A percentile compares a stretch with the other conserved stretches of the same genome.
Evolutionary conservation across 371 early-diverging fungal species (phyloP).

Genomic region (Umbelopsis sp.): DNA sequence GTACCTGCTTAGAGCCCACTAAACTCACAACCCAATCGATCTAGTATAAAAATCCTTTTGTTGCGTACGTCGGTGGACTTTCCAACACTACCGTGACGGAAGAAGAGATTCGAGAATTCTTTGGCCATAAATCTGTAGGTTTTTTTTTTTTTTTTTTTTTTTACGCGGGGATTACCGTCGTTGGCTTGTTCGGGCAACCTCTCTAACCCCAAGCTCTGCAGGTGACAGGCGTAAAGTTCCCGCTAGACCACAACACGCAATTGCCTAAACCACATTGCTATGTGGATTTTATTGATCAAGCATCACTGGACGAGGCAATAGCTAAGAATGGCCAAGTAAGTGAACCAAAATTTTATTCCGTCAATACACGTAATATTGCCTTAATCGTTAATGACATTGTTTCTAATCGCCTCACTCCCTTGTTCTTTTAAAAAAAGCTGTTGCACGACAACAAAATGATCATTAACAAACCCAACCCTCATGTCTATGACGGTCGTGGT

Average conservation of each 20-base stretch:
- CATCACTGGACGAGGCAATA: conserved; percentile 45
- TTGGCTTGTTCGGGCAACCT: background rate
- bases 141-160: background rate
- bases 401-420: background rate
- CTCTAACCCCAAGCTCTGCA: conserved; percentile 2
- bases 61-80: conserved; percentile 50
- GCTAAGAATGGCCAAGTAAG: conserved; percentile 41
- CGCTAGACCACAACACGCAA: conserved; percentile 42
- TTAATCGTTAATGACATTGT: too few species aligned
- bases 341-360: too few species aligned
- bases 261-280: conserved; percentile 53
- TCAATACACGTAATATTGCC: too few species aligned
- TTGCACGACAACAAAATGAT: conserved; percentile 44
- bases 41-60: conserved; percentile 40
- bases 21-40: background rate
- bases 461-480: conserved; percentile 47
- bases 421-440: conserved; percentile 12
- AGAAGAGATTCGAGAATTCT: conserved; percentile 49
- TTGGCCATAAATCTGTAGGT: conserved; percentile 48
- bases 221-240: conserved; percentile 49
- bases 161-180: background rate
- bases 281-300: conserved; percentile 43
- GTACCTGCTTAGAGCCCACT: background rate
- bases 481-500: conserved; percentile 23
- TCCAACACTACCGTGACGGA: conserved; percentile 42